Evolutionary conservation across 306 rosid genomes (phyloP), one percentile per base, ranked within the genome.

Genomic region (Gastrolobium bilobum): DNA sequence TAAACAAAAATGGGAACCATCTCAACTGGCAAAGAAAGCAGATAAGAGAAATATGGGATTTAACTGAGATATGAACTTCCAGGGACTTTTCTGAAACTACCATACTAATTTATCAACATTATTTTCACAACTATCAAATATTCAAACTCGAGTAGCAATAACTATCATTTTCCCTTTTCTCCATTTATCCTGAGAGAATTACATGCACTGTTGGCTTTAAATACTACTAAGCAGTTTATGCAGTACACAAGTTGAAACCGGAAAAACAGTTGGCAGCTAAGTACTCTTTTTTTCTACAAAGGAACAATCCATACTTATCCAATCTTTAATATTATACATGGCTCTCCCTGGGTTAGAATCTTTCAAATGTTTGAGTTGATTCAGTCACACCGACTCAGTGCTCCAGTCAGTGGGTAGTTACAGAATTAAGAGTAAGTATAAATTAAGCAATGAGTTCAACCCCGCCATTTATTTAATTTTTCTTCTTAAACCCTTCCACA

Each of bases 91-190:
- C 6, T 5, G 4, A 38, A 71, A 71, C 7, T 38, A 53, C 34
- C 1, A 38, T 53, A 71, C 39, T 40, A 3, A 7, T 71, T 40
- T 56, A 72, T 7, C 65, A 54, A 26, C 65, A 71, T 38, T 52
- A 37, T 37, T 52, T 71, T 37, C 26, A 20, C 9, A 53, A 5
- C 11, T 53, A 52, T 9, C 34, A 68, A 53, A 38, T 54, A 39
- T 53, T 73, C 56, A 57, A 56, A 30, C 42, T 42, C 67, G 3
- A 10, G 54, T 43, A 73, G 67, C 68, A 56, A 13, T 30, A 57
- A 29, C 39, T 7, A 73, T 57, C 14, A 70, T 5, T 14, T 10
- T 14, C 26, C 9, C 4, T 51, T 48, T 35, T 52, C 63, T 70
- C 48, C 20, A 37, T 37, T 7, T 5, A 11, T 71, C 39, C 29